A percentile compares a stretch with the other conserved stretches of the same genome.
phyloP scores from a whole-genome alignment of 1,284 basidiomycete species.

The Cryptococcus deneoformans region DNA sequence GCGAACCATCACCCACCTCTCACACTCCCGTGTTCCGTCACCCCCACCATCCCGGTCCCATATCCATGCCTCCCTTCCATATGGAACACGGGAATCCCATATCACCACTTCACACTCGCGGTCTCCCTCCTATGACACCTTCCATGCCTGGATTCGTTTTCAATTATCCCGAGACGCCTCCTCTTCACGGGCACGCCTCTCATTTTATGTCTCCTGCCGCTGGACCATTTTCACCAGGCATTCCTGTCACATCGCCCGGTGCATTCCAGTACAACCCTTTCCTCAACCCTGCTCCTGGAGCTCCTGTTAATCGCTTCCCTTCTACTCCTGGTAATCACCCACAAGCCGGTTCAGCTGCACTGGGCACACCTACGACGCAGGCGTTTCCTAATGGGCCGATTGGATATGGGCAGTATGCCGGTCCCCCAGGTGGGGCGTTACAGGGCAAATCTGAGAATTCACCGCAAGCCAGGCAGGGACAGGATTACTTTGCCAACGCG shows the following conservation, averaged over 20 bases:
- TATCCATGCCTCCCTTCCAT: constrained; percentile 40
- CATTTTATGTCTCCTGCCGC: constrained; percentile 36
- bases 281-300: constrained; percentile 50
- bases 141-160: constrained; percentile 52
- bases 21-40: neutral
- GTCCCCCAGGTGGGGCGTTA: constrained; percentile 19
- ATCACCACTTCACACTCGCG: constrained; percentile 41
- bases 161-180: constrained; percentile 49
- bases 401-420: constrained; percentile 18
- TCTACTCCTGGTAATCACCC: neutral
- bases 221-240: constrained; percentile 49
- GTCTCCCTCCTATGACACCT: constrained; percentile 50
- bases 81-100: constrained; percentile 33
- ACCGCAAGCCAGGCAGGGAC: neutral
- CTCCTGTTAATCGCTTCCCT: constrained; percentile 38
- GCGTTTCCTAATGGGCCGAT: constrained; percentile 26
- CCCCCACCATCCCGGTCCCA: constrained; percentile 38
- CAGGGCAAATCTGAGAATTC: neutral
- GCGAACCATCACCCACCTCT: neutral
- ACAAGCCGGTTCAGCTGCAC: constrained; percentile 31
- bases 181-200: constrained; percentile 29
- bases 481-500: constrained; percentile 35
- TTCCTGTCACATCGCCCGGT: constrained; percentile 42
- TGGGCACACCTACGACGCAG: constrained; percentile 45
- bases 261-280: constrained; percentile 43